Evolutionary conservation across 805 yeast species (phyloP).

Genomic region (Scheffersomyces lignosus): DNA sequence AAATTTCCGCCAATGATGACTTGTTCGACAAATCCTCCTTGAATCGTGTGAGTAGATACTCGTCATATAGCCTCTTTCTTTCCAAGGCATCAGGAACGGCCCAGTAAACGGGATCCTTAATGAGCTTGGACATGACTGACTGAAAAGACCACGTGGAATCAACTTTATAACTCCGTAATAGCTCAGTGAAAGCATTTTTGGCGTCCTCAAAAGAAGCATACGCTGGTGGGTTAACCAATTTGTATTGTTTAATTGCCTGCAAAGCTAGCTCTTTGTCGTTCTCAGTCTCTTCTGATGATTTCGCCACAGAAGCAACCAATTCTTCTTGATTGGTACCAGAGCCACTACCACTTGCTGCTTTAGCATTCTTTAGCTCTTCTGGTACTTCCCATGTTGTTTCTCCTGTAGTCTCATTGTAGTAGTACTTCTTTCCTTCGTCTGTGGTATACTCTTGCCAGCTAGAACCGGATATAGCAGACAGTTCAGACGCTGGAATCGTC

Average conservation of each 20-base stretch:
- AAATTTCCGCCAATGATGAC: conserved; percentile 52
- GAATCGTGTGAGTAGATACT: conserved; percentile 45
- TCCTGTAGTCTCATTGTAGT: conserved; percentile 61
- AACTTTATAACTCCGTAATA: conserved; percentile 57
- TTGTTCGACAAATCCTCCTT: conserved; percentile 55
- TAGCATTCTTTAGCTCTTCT: conserved; percentile 32
- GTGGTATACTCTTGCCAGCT: conserved; percentile 48
- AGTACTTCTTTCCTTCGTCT: conserved; percentile 62
- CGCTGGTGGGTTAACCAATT: conserved; percentile 23
- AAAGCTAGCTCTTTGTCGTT: conserved; percentile 19
- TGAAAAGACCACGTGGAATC: conserved; percentile 78
- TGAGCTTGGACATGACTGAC: conserved; percentile 57
- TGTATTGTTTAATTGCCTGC: conserved; percentile 19
- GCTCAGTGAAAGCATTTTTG: conserved; percentile 45
- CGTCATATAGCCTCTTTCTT: conserved; percentile 64
- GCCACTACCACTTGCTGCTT: conserved; percentile 5
- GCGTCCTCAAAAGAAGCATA: conserved; percentile 33
- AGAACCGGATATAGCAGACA: background rate
- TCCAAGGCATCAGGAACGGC: conserved; percentile 56
- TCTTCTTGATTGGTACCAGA: conserved; percentile 10
- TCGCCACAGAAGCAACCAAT: conserved; percentile 4
- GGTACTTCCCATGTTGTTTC: conserved; percentile 87
- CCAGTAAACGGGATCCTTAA: conserved; percentile 69
- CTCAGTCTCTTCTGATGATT: conserved; percentile 7
- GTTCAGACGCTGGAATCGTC: conserved; percentile 63